Evolutionary conservation across 495 filamentous ascomycete genomes (phyloP).

Genomic region (Annulohypoxylon stygium): DNA sequence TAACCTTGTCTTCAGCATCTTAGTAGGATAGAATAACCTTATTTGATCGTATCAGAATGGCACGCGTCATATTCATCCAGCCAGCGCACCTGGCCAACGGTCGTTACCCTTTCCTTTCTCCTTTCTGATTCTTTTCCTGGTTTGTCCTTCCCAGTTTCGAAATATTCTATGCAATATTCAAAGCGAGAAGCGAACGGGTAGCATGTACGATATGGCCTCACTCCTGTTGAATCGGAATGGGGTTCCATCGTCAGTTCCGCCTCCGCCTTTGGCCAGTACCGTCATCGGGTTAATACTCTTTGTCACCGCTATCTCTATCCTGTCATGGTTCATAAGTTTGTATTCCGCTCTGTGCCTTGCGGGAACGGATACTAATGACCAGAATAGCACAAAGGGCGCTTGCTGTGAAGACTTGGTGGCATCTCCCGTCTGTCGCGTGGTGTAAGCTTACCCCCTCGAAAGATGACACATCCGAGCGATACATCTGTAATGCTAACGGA

Average conservation of each 20-base stretch:
- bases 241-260: conserved; percentile 3
- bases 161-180: neutral
- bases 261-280: conserved; percentile 53
- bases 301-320: conserved; percentile 56
- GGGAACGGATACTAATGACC: conserved; percentile 4
- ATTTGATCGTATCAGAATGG: neutral
- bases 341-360: neutral
- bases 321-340: conserved; percentile 64
- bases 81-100: neutral
- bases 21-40: conserved; percentile 12
- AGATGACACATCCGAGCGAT: neutral
- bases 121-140: neutral
- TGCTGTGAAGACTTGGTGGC: conserved; percentile 57
- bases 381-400: conserved; percentile 54
- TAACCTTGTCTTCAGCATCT: conserved; percentile 13
- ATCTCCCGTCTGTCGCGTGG: conserved; percentile 61
- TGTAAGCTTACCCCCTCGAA: conserved; percentile 50
- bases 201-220: conserved; percentile 31
- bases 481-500: conserved; percentile 11
- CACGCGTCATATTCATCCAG: conserved; percentile 9
- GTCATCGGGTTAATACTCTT: conserved; percentile 59
- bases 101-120: neutral
- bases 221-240: conserved; percentile 20
- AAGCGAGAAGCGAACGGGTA: neutral
- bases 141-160: neutral